Evolutionary conservation across 2,329 filamentous ascomycete species (phyloP), one percentile per base, ranked within the genome.

Genomic region (Sphaerulina musiva): DNA sequence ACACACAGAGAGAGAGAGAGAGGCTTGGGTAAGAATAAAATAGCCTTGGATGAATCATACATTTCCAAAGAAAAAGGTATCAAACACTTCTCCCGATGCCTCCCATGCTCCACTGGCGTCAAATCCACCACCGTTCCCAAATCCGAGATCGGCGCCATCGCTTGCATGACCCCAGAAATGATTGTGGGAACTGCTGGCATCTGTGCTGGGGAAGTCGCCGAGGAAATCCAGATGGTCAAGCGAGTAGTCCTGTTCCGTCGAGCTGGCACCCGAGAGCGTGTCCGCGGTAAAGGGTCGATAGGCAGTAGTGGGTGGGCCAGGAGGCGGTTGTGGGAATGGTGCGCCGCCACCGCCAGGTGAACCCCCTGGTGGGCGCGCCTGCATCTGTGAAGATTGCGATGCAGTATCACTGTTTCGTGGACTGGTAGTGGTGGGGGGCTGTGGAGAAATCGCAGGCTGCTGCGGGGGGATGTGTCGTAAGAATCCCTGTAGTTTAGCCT

Each of bases 51-150:
- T 17, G 14, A 26, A 26, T 26, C 26, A 26, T 26, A 26, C 14
- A 66, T 78, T 79, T 1, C 84, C 83, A 66, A 87, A 86, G 72
- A 86, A 87, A 67, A 88, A 88, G 0, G 82, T 82, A 65, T 87
- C 85, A 69, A 89, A 87, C 10, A 77, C 56, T 66, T 78, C 75
- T 36, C 62, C 61, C 43, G 60, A 62, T 10, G 61, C 84, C 61
- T 85, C 82, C 63, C 82, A 77, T 65, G 83, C 74, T 5, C 72
- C 72, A 46, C 72, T 72, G 46, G 61, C 63, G 46, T 52, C 49
- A 14, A 59, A 60, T 11, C 14, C 14, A 17, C 59, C 62, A 14
- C 44, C 64, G 5, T 62, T 66, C 10, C 66, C 66, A 38, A 76
- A 83, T 0, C 83, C 83, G 44, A 87, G 75, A 59, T 86, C 83